Base-by-base conservation (phyloP, 2,329 filamentous ascomycete species). In the Xylariaceae sp. region DNA sequence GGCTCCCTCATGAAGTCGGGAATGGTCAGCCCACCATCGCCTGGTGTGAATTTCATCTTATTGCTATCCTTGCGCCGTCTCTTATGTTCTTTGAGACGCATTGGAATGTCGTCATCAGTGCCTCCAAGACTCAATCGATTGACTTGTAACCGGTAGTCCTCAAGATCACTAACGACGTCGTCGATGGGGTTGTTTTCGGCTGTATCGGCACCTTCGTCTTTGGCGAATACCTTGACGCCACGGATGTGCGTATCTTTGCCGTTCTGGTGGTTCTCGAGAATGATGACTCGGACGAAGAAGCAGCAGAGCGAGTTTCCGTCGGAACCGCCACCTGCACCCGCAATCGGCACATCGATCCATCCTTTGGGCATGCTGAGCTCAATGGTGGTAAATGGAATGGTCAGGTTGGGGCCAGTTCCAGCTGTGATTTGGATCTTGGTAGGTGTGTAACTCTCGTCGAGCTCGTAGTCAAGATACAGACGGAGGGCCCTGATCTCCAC, bases 241-340 rank as follows among this genome's bases (percentile, higher is more conserved):
- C 92, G 76, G 16, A 98, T 75, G 69, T 98, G 92, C n/a, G 92
- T 98, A 60, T 98, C 92, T 62, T 98, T 98, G 48, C 92, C 92
- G 61, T 98, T 98, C 65, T 98, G 92, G 61, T 98, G 92, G 58
- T 98, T 98, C 66, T 97, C 92, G 36, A 90, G 76, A 34, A 98
- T 83, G 50, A 85, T 81, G 56, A 97, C 81, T 62, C 97, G 89
- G 18, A 98, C 73, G 19, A 97, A 78, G 66, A 90, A 95, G 12
- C 86, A 88, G 44, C 89, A 80, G 13, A 97, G 75, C 1, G 89
- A 85, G 53, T 81, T 84, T 28, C 75, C 83, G 55, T 79, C 80
- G 33, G 70, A 71, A 32, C 76, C 78, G 28, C 72, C 70, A n/a
- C 74, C 75, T 0, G 68, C 68, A 9, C 69, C 68, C 1, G 60